Conservation (phyloP, 2,329 filamentous ascomycete species). For the Tolypocladium ovalisporum region DNA sequence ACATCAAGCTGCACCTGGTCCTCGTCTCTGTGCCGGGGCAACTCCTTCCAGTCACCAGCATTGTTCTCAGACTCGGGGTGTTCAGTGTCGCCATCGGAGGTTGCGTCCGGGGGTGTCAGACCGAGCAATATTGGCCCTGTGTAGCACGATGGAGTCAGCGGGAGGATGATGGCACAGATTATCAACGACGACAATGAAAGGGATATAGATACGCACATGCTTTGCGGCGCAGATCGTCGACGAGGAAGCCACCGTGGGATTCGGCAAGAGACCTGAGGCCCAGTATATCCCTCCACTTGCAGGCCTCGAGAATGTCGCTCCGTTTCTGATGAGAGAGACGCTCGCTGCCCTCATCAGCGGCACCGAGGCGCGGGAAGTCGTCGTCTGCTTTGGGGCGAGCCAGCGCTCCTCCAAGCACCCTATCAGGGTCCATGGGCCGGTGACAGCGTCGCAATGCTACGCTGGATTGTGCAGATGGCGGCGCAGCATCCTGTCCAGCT, state of each 20-base stretch:
- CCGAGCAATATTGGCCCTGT: constrained; percentile 55
- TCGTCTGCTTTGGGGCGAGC: constrained; percentile 3
- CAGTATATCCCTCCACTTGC: constrained; percentile 43
- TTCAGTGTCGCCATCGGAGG: constrained; percentile 6
- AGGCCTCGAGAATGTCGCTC: constrained; percentile 41
- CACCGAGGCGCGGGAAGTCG: constrained; percentile 4
- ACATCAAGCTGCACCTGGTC: constrained; percentile 88
- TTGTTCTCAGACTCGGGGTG: neutral
- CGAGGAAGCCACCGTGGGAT: constrained; percentile 55
- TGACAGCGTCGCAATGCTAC: neutral
- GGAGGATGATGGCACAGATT: constrained; percentile 4
- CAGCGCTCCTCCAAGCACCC: constrained; percentile 1
- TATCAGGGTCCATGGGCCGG: constrained; percentile 7
- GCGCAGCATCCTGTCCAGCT: neutral
- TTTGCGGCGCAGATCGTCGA: constrained; percentile 55
- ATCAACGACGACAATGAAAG: too few species aligned
- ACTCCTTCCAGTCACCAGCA: constrained; percentile 39
- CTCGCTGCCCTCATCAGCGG: constrained; percentile 2
- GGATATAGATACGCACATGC: constrained; percentile 56
- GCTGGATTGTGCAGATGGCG: neutral
- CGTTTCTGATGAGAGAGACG: constrained; percentile 19
- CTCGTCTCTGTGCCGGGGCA: constrained; percentile 76
- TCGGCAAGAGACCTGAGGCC: constrained; percentile 47
- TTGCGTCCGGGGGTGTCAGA: constrained; percentile 2
- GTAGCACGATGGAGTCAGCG: constrained; percentile 3